Evolutionary conservation across 2,329 filamentous ascomycete species (phyloP).

Genomic region (Aspergillus tubingensis): DNA sequence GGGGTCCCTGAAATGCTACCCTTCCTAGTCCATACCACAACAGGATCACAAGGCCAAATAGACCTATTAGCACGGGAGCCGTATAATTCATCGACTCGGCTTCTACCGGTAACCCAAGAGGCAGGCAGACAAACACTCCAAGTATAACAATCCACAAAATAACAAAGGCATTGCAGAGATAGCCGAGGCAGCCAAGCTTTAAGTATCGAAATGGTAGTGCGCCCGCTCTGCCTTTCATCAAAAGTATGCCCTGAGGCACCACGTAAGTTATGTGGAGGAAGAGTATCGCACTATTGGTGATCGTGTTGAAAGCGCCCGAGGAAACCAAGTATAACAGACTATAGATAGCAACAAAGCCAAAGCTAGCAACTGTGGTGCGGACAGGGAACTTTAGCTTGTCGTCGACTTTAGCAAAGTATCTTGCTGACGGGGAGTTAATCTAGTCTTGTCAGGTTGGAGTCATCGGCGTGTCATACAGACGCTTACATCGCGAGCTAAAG

Average conservation of each 20-base stretch:
- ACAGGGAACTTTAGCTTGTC: not conserved
- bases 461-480: too few species aligned
- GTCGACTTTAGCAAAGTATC: not conserved
- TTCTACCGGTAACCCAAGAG: slow-evolving; percentile 37
- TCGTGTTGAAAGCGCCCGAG: not conserved
- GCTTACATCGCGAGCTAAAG: not conserved
- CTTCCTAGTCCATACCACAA: not conserved
- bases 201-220: not conserved
- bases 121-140: slow-evolving; percentile 51
- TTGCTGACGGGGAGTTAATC: not conserved
- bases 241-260: not conserved
- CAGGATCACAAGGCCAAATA: slow-evolving; percentile 23
- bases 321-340: not conserved
- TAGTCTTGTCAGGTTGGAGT: not conserved
- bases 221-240: not conserved
- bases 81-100: slow-evolving; percentile 8
- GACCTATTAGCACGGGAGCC: not conserved
- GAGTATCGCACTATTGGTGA: not conserved
- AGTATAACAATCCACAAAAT: slow-evolving; percentile 48
- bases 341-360: not conserved
- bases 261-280: slow-evolving; percentile 1
- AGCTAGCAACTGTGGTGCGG: not conserved
- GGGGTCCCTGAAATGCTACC: not conserved
- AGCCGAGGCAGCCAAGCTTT: slow-evolving; percentile 35
- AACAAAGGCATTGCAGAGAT: slow-evolving; percentile 42